phyloP scores from a whole-genome alignment of 768 basidiomycete species.

The Tubosaeta brunneosetosa region DNA sequence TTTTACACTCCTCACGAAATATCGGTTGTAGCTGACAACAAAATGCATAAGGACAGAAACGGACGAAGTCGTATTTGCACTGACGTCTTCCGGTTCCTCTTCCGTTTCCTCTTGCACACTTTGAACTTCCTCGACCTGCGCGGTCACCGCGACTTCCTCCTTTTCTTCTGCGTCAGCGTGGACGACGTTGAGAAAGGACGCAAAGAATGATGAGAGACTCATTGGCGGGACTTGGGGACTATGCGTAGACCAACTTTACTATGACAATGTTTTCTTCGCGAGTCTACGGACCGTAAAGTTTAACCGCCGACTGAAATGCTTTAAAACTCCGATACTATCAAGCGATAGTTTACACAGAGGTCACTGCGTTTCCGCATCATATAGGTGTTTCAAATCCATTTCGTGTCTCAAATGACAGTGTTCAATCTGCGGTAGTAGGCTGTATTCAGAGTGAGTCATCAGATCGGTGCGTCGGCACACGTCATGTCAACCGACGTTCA shows the following conservation, averaged over 20 bases:
- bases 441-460: background rate
- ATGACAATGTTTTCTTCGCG: constrained; percentile 12
- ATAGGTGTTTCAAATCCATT: no score
- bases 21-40: constrained; percentile 54
- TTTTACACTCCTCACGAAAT: constrained; percentile 73
- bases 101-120: constrained; percentile 49
- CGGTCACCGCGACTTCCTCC: constrained; percentile 29
- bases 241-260: constrained; percentile 10
- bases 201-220: constrained; percentile 42
- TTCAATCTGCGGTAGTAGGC: no score
- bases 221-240: constrained; percentile 25
- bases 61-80: constrained; percentile 26
- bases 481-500: no score
- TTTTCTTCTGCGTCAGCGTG: constrained; percentile 39
- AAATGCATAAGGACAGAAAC: background rate
- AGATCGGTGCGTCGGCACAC: background rate
- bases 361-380: no score
- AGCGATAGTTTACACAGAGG: no score
- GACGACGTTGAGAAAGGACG: constrained; percentile 38
- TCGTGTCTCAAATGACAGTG: no score
- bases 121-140: constrained; percentile 37
- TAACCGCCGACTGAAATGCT: constrained; percentile 16
- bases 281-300: constrained; percentile 24
- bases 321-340: background rate
- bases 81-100: constrained; percentile 74